Base-by-base conservation (phyloP, 2,329 filamentous ascomycete species). In the Samsoniella hepiali region DNA sequence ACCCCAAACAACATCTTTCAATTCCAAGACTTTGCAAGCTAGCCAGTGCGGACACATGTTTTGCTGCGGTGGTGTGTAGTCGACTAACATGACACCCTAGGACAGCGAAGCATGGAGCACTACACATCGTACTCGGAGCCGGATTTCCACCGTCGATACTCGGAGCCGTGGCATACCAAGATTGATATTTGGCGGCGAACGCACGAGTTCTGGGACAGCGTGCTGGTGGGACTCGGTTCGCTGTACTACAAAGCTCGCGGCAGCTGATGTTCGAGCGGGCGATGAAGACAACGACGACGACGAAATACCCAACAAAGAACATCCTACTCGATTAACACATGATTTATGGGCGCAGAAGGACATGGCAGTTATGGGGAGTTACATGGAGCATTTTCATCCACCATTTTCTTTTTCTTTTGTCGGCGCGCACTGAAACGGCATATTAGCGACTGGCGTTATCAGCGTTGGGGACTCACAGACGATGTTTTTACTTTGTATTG, bases 221-320 rank as follows among this genome's bases (percentile, higher is more conserved):
- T 79, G n/a, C 71, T 77, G 44, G 74, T 77, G 62, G 71, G 72
- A 45, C 68, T 79, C 49, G 77, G 76, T 51, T 75, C 71, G 62
- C 68, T 70, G 53, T 78, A 77, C 68, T 76, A 73, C 70, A 77
- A 74, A 62, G 65, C 73, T 5, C 49, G 40, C 15, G 59, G 59
- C 3, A 5, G 8, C 6, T 62, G 32, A 62, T 13, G 22, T 10
- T 17, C 10, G 36, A n/a, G 3, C 34, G 27, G 44, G 8, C 7
- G n/a, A 32, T n/a, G 31, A 27, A 7, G 31, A 31, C n/a, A n/a
- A n/a, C 22, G 22, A 22, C 1, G 10, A 11, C 8, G 15, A 13
- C n/a, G n/a, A 49, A 49, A 38, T 47, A 36, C 15, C 22, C 9
- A 45, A 36, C 15, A 40, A 22, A 27, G 27, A 15, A 15, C 17